A percentile compares a stretch with the other conserved stretches of the same genome.
Evolutionary conservation across 2,329 filamentous ascomycete species (phyloP).

Genomic region (Ophiocordyceps sinensis): DNA sequence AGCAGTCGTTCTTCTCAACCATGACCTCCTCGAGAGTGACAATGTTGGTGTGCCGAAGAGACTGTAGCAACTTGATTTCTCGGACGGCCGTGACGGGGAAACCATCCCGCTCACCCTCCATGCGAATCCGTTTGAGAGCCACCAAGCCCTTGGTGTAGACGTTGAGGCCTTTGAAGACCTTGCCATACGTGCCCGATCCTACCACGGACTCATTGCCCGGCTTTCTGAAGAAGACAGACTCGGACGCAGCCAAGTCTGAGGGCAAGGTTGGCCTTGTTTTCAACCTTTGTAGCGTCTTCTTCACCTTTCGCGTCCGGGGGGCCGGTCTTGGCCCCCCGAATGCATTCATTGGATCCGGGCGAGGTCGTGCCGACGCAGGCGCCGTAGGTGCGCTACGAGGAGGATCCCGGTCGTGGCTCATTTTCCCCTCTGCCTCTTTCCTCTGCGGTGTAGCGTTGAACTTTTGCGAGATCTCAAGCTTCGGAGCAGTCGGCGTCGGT

Average conservation of each 20-base stretch:
- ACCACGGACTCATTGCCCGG: slow-evolving; percentile 96
- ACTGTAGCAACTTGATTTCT: slow-evolving; percentile 86
- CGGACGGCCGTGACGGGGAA: slow-evolving; percentile 84
- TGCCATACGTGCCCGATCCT: slow-evolving; percentile 88
- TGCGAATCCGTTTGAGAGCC: slow-evolving; percentile 79
- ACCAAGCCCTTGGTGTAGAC: slow-evolving; percentile 79
- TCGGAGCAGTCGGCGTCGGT: slow-evolving; percentile 38
- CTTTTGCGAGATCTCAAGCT: slow-evolving; percentile 52
- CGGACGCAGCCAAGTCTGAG: slow-evolving; percentile 59
- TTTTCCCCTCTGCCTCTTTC: slow-evolving; percentile 15
- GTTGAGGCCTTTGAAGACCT: slow-evolving; percentile 87
- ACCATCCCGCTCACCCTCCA: slow-evolving; percentile 84
- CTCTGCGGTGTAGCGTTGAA: slow-evolving; percentile 48
- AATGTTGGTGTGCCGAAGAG: slow-evolving; percentile 67
- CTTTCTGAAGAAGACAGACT: slow-evolving; percentile 88
- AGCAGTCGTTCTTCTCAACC: slow-evolving; percentile 97
- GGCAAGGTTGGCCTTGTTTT: slow-evolving; percentile 59
- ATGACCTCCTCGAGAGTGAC: slow-evolving; percentile 82
- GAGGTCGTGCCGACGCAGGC: slow-evolving; percentile 32
- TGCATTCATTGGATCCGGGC: slow-evolving; percentile 17
- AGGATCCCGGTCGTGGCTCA: slow-evolving; percentile 28
- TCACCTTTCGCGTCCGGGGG: slow-evolving; percentile 47
- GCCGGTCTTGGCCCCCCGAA: slow-evolving; percentile 19
- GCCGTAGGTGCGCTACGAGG: slow-evolving; percentile 37
- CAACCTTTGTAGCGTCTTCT: slow-evolving; percentile 52